Percentiles rank a stretch among this genome's conserved stretches.
Conservation (phyloP, 1,284 basidiomycete species). For the Ustilago cynodontis region DNA sequence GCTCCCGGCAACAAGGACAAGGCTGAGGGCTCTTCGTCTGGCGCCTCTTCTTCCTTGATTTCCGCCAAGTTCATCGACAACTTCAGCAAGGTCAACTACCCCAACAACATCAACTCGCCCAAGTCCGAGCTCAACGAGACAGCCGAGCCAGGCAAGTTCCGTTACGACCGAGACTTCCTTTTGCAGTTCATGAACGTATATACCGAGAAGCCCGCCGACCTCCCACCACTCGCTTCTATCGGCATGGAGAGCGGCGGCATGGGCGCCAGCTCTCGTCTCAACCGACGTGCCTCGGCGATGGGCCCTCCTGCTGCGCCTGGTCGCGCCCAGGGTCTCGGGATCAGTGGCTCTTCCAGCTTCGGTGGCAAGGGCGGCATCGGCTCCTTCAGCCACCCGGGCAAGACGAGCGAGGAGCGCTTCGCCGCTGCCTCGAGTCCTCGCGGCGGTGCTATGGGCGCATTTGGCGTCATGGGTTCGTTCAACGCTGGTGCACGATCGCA, state of each 20-base stretch:
- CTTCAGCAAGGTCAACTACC: constrained; percentile 83
- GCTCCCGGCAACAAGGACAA: constrained; percentile 30
- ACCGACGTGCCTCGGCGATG: constrained; percentile 61
- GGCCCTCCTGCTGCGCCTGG: constrained; percentile 59
- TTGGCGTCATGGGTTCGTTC: constrained; percentile 67
- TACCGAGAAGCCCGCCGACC: constrained; percentile 90
- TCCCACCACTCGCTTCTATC: constrained; percentile 90
- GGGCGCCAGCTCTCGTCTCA: constrained; percentile 55
- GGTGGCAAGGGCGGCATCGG: constrained; percentile 64
- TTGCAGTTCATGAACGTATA: constrained; percentile 96
- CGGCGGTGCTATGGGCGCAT: constrained; percentile 57
- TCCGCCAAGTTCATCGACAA: constrained; percentile 78
- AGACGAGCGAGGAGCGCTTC: constrained; percentile 70
- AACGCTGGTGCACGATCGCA: constrained; percentile 63
- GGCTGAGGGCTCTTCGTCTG: constrained; percentile 51
- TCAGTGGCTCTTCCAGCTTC: constrained; percentile 59
- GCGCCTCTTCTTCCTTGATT: constrained; percentile 55
- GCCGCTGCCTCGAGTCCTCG: constrained; percentile 58
- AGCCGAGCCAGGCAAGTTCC: constrained; percentile 87
- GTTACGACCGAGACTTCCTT: constrained; percentile 97
- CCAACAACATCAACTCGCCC: constrained; percentile 85
- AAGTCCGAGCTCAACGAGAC: constrained; percentile 85
- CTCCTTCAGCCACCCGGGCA: constrained; percentile 57
- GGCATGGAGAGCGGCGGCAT: constrained; percentile 74
- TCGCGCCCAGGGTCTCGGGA: constrained; percentile 60